phyloP scores from a whole-genome alignment of 2,329 filamentous ascomycete species.

The Aspergillus novoparasiticus region DNA sequence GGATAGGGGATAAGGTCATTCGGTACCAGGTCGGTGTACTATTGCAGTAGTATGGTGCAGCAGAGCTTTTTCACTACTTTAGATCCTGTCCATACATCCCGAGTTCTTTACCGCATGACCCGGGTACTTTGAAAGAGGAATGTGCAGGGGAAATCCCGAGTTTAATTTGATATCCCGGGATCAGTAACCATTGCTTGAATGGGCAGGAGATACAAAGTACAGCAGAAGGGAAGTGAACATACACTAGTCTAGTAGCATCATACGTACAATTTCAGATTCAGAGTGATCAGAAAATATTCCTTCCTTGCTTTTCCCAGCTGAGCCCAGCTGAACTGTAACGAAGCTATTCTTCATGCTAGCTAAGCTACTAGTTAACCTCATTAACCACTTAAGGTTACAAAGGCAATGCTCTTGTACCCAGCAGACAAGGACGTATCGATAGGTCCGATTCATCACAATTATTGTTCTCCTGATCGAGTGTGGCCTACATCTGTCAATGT shows the following conservation, averaged over 20 bases:
- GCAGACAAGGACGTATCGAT: neutral
- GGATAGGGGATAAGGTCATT: conserved; percentile 1
- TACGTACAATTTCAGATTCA: neutral
- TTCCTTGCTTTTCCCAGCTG: neutral
- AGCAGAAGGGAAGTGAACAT: neutral
- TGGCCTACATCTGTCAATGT: neutral
- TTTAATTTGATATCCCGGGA: neutral
- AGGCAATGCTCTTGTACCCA: neutral
- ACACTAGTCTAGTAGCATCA: neutral
- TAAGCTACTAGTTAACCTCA: neutral
- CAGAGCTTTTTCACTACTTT: neutral
- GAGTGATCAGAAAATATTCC: neutral
- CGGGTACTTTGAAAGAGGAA: neutral
- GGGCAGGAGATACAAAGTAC: neutral
- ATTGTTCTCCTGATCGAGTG: neutral
- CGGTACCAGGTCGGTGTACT: conserved; percentile 3
- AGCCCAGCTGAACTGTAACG: neutral
- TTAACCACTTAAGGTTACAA: neutral
- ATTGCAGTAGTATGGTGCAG: neutral
- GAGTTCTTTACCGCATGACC: neutral
- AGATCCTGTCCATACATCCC: neutral
- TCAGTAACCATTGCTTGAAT: neutral
- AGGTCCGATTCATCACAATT: neutral
- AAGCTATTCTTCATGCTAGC: neutral
- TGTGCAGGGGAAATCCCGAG: neutral